Conservation (phyloP, 495 filamentous ascomycete species). For the Parathielavia appendiculata region DNA sequence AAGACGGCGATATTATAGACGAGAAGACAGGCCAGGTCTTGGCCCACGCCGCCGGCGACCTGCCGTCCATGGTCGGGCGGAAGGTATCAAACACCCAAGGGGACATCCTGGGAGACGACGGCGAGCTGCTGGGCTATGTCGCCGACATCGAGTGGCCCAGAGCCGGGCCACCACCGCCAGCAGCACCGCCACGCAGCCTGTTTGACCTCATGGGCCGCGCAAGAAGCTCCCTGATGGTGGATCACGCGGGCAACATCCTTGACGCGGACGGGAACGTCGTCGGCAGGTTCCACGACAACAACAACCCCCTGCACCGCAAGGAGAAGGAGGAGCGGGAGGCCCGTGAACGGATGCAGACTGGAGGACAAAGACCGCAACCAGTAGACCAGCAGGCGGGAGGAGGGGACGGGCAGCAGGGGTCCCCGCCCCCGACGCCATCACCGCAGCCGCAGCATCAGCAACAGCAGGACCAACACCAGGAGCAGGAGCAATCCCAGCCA, state of each 20-base stretch:
- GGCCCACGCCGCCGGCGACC: slow-evolving; percentile 42
- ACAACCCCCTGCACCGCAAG: slow-evolving; percentile 30
- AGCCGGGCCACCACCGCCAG: background rate
- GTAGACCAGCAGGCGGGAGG: too few species aligned
- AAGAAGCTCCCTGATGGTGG: slow-evolving; percentile 40
- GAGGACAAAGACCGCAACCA: too few species aligned
- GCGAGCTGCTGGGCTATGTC: slow-evolving; percentile 46
- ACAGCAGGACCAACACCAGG: background rate
- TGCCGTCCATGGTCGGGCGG: slow-evolving; percentile 44
- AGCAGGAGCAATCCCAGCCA: background rate
- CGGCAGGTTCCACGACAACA: slow-evolving; percentile 42
- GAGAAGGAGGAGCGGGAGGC: slow-evolving; percentile 21
- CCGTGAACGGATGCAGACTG: background rate
- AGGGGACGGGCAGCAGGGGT: background rate
- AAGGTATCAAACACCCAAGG: slow-evolving; percentile 39
- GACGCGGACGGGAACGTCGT: slow-evolving; percentile 40
- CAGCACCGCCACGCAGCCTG: slow-evolving; percentile 27
- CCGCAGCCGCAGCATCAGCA: background rate
- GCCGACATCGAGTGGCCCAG: slow-evolving; percentile 37
- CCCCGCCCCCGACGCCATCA: slow-evolving; percentile 3
- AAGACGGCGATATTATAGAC: slow-evolving; percentile 74
- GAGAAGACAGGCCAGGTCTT: slow-evolving; percentile 39
- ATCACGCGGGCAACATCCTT: slow-evolving; percentile 44
- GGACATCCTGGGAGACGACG: slow-evolving; percentile 42
- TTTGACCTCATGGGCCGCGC: slow-evolving; percentile 33